Percentiles rank a stretch among this genome's conserved stretches.
Conservation (phyloP, 495 filamentous ascomycete genomes). For the Hypoxylon subgilvum region DNA sequence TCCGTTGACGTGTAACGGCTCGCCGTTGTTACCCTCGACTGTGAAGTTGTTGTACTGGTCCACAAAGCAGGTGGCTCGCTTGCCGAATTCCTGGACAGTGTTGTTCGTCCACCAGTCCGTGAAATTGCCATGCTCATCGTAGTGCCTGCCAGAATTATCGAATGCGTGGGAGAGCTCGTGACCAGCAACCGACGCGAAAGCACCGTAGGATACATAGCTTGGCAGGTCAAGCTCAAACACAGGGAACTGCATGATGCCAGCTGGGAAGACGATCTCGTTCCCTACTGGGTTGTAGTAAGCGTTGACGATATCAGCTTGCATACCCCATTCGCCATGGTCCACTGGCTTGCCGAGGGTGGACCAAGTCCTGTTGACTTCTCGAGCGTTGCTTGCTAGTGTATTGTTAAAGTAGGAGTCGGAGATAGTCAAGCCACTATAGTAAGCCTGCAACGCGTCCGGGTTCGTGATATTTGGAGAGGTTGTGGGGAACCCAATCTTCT, state of each 20-base stretch:
- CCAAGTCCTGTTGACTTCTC: constrained; percentile 59
- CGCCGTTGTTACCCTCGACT: constrained; percentile 59
- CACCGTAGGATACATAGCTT: constrained; percentile 70
- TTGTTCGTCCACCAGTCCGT: constrained; percentile 74
- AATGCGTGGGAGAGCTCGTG: constrained; percentile 80
- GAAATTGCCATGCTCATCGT: constrained; percentile 69
- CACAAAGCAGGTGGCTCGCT: constrained; percentile 72
- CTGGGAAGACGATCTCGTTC: constrained; percentile 63
- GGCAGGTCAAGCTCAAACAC: constrained; percentile 68
- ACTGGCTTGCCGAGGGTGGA: constrained; percentile 65
- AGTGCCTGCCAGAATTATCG: constrained; percentile 71
- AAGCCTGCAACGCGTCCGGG: constrained; percentile 60
- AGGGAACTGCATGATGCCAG: constrained; percentile 75
- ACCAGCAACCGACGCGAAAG: constrained; percentile 72
- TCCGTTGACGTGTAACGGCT: constrained; percentile 71
- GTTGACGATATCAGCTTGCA: constrained; percentile 61
- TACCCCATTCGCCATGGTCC: constrained; percentile 66
- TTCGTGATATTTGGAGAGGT: constrained; percentile 68
- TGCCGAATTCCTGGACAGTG: constrained; percentile 66
- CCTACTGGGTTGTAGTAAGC: constrained; percentile 36
- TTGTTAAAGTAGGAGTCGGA: constrained; percentile 67
- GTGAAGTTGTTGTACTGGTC: constrained; percentile 71
- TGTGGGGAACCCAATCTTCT: constrained; percentile 77
- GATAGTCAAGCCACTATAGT: constrained; percentile 63
- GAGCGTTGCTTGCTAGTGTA: constrained; percentile 55